Evolutionary conservation across 2,329 filamentous ascomycete species (phyloP), one percentile per base, ranked within the genome.

Genomic region (Dactylellina parvicollis): DNA sequence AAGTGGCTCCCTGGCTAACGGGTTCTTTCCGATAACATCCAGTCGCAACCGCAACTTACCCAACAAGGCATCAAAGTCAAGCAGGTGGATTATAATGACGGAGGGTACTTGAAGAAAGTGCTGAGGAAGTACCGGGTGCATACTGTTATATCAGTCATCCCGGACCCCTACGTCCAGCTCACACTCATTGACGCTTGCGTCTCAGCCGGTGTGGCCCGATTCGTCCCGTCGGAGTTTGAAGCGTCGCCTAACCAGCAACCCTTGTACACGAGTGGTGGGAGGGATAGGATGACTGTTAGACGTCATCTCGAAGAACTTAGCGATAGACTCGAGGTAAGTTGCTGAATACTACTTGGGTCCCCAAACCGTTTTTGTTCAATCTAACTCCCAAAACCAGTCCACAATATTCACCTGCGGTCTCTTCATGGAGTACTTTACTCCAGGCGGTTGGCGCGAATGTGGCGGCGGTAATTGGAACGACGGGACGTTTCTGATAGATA

Each of bases 221-320:
- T 77, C 24, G 75, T 74, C 14, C 76, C 76, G 4, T 74, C 76
- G 24, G 76, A 77, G 56, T 77, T 77, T 42, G 76, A 77, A 26
- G 75, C 67, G 9, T 71, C 71, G 3, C 76, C 74, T 14, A 70
- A 55, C 16, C 60, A 67, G 34, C 71, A 75, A 26, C 76, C 76
- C 26, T 54, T 77, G 50, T 76, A 74, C 24, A 64, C 74, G 16
- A 66, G 47, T 20, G 50, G 50, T 8, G 64, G 56, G 4, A 59
- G 75, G 12, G 64, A 77, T 34, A 75, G 66, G 44, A 71, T 77
- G 47, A 76, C 59, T 16, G 76, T 76, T 18, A 62, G 76, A 30
- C 66, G 70, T 49, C 65, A 62, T 8, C 75, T 77, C 24, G 72
- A 76, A 12, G 75, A 76, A 60, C 67, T 76, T 9, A 75, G 66